Evolutionary conservation across 129 eudicot genomes (phyloP).

Genomic region (Pulicaria dysenterica): DNA sequence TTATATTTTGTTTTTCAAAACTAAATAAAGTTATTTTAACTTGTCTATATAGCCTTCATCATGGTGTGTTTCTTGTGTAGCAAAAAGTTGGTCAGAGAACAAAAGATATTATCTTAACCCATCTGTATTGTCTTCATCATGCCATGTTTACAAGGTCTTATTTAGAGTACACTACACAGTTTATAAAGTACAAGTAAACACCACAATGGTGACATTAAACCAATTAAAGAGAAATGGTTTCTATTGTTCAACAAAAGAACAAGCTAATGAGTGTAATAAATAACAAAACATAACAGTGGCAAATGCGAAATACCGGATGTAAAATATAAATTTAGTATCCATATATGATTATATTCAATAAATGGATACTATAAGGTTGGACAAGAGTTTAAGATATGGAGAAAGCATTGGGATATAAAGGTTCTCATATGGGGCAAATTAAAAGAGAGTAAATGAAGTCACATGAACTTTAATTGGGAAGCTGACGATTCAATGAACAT

Average conservation of each 20-base stretch:
- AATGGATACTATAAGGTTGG: too few species aligned
- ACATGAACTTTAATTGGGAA: too few species aligned
- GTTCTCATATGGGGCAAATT: too few species aligned
- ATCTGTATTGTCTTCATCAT: not conserved
- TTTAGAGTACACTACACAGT: not conserved
- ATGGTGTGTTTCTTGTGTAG: not conserved
- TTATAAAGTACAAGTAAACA: not conserved
- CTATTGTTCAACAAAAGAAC: too few species aligned
- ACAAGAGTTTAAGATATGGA: too few species aligned
- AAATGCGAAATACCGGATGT: not conserved
- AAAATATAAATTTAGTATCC: not conserved
- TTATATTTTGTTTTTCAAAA: too few species aligned
- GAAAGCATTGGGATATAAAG: too few species aligned
- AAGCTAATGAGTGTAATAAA: not conserved
- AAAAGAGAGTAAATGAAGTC: too few species aligned
- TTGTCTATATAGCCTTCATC: not conserved
- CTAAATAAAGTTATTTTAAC: too few species aligned
- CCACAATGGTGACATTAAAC: not conserved
- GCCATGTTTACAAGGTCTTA: conserved; percentile 7
- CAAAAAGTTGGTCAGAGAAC: not conserved
- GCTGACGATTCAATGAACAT: too few species aligned
- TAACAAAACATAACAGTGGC: not conserved
- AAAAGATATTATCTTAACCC: not conserved
- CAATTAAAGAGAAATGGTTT: not conserved
- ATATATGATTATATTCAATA: too few species aligned